Evolutionary conservation across 768 basidiomycete species (phyloP).

Genomic region (Suillus alpinus): DNA sequence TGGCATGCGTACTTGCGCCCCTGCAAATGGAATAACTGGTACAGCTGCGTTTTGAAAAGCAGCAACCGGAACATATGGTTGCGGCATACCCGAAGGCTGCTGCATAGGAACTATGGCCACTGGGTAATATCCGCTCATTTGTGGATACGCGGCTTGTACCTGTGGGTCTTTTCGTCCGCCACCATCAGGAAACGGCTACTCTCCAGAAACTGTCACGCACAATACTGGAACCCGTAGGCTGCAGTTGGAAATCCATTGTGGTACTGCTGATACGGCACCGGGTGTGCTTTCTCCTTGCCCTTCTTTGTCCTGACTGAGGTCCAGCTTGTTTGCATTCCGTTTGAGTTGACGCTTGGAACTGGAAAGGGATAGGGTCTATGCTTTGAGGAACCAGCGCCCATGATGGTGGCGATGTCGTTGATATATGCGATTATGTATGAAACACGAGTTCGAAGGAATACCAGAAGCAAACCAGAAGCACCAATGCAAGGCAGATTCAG

Average conservation of each 20-base stretch:
- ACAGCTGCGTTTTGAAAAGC: constrained; percentile 14
- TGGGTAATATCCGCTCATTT: constrained; percentile 23
- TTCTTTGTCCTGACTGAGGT: constrained; percentile 18
- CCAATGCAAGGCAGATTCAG: not conserved
- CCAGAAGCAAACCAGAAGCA: not conserved
- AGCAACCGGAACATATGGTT: constrained; percentile 25
- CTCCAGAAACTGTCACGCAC: constrained; percentile 14
- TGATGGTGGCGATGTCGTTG: not conserved
- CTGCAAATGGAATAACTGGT: constrained; percentile 13
- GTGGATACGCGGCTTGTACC: constrained; percentile 19
- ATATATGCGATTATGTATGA: constrained; percentile 1
- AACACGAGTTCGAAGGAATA: not conserved
- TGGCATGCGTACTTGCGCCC: constrained; percentile 6
- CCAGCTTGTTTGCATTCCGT: constrained; percentile 19
- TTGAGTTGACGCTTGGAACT: constrained; percentile 7
- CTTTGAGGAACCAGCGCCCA: constrained; percentile 26
- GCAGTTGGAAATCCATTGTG: constrained; percentile 13
- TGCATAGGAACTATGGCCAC: constrained; percentile 23
- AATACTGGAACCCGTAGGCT: constrained; percentile 20
- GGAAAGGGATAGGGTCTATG: constrained; percentile 19
- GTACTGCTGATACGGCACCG: constrained; percentile 12
- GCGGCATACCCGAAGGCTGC: constrained; percentile 29
- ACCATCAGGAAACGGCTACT: constrained; percentile 13
- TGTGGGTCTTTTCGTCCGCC: constrained; percentile 20
- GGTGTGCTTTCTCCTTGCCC: constrained; percentile 15